These are phyloP conservation scores for Paecilomyces sp. DNA, from an alignment of 2,329 filamentous ascomycete genomes.

Conservation along the genomic window DNA sequence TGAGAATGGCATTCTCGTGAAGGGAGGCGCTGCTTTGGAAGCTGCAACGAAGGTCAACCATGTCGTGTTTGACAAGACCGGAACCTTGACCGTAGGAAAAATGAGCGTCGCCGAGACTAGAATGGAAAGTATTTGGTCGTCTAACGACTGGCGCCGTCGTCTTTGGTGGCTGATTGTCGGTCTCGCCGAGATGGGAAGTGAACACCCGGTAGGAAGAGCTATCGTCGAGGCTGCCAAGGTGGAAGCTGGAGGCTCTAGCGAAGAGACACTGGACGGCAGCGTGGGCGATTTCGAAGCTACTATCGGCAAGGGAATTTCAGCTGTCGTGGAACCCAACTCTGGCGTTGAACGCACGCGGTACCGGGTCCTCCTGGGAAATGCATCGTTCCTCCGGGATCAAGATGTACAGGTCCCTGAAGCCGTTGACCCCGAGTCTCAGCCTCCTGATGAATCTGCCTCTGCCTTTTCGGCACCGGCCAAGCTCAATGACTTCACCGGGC, in stretches of 20 bases:
- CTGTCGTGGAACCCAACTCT: slow-evolving; percentile 68
- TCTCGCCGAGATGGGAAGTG: slow-evolving; percentile 89
- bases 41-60: slow-evolving; percentile 84
- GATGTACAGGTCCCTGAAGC: slow-evolving; percentile 48
- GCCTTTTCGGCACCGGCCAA: slow-evolving; percentile 24
- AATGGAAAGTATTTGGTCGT: slow-evolving; percentile 62
- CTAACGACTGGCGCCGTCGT: slow-evolving; percentile 58
- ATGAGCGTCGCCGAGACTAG: slow-evolving; percentile 79
- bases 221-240: slow-evolving; percentile 69
- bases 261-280: slow-evolving; percentile 72
- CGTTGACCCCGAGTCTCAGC: slow-evolving; percentile 27
- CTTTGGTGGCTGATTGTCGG: slow-evolving; percentile 96
- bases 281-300: slow-evolving; percentile 76
- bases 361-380: slow-evolving; percentile 76
- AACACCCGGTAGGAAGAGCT: slow-evolving; percentile 91
- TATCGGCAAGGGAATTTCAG: slow-evolving; percentile 79
- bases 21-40: slow-evolving; percentile 88
- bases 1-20: slow-evolving; percentile 94
- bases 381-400: slow-evolving; percentile 65
- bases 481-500: slow-evolving; percentile 51
- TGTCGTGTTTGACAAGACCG: slow-evolving; percentile 91
- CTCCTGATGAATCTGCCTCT: slow-evolving; percentile 11
- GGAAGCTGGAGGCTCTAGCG: slow-evolving; percentile 64
- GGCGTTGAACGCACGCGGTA: slow-evolving; percentile 64
- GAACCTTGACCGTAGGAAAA: slow-evolving; percentile 86